These are phyloP conservation scores for Coccomyxa sp. DNA, from an alignment of 139 green algal genomes.

Conservation along the genomic window DNA sequence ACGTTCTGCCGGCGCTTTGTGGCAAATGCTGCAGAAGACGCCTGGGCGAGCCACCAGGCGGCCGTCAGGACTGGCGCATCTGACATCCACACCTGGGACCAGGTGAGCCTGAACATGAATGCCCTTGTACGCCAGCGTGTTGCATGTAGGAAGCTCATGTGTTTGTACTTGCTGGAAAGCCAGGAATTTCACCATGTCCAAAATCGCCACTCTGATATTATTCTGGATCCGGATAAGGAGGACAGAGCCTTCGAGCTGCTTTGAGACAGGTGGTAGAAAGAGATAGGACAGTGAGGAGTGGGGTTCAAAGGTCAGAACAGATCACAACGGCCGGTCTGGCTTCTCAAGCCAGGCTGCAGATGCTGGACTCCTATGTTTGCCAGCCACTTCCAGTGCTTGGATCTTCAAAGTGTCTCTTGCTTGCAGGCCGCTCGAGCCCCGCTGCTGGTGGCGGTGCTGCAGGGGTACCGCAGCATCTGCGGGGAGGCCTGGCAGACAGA, in stretches of 20 bases:
- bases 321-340: too few species aligned
- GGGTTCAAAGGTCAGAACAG: too few species aligned
- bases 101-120: conserved; percentile 2
- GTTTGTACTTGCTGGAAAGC: background rate
- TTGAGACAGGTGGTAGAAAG: too few species aligned
- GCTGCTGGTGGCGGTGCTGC: conserved; percentile 27
- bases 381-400: background rate
- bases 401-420: background rate
- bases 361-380: background rate
- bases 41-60: conserved; percentile 1
- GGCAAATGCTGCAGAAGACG: background rate
- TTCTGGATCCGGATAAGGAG: too few species aligned
- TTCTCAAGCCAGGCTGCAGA: background rate
- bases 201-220: background rate
- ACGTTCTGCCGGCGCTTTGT: conserved; percentile 6
- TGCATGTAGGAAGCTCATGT: background rate
- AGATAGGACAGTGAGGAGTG: too few species aligned
- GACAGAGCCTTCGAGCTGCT: too few species aligned
- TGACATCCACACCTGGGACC: conserved; percentile 19
- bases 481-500: conserved; percentile 14
- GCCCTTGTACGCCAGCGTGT: background rate
- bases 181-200: background rate
- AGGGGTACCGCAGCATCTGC: conserved; percentile 11
- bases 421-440: conserved; percentile 27
- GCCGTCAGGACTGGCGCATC: background rate